phyloP scores from a whole-genome alignment of 352 stramenopile species.

The Pythium brachiatum region DNA sequence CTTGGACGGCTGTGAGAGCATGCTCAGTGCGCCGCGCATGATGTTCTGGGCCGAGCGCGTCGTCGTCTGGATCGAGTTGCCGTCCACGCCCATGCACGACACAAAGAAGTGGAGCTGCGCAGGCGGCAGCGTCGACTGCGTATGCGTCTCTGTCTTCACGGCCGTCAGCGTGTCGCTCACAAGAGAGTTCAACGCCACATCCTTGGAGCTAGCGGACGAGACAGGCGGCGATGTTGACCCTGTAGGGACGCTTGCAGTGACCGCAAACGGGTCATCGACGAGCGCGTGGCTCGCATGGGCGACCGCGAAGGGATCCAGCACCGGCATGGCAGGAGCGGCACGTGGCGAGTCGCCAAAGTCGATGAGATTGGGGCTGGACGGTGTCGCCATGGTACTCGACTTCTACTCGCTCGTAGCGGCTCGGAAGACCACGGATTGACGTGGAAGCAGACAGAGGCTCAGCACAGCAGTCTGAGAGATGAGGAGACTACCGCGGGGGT shows the following conservation, averaged over 20 bases:
- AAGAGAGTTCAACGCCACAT: slow-evolving; percentile 4
- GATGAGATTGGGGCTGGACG: slow-evolving; percentile 30
- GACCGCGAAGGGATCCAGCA: slow-evolving; percentile 20
- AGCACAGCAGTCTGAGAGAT: neutral
- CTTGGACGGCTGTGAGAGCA: slow-evolving; percentile 46
- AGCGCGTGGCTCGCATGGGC: neutral
- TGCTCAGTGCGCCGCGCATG: slow-evolving; percentile 70
- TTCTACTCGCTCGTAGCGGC: neutral
- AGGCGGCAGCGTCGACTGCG: slow-evolving; percentile 7
- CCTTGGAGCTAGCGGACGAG: neutral
- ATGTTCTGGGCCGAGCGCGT: slow-evolving; percentile 67
- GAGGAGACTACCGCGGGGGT: neutral
- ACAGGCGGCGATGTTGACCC: neutral
- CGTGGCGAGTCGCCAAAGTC: slow-evolving; percentile 29
- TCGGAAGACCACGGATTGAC: slow-evolving; percentile 7
- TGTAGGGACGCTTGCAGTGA: neutral
- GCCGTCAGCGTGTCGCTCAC: slow-evolving; percentile 4
- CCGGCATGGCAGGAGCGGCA: neutral
- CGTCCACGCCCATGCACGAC: slow-evolving; percentile 58
- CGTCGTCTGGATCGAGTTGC: slow-evolving; percentile 41
- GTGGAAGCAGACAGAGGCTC: neutral
- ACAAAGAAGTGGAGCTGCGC: slow-evolving; percentile 70
- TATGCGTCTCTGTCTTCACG: neutral
- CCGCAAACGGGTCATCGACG: slow-evolving; percentile 21
- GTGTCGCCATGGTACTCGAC: slow-evolving; percentile 15